Conservation (phyloP, 208 protist genomes). For the Leishmania gerbilli region DNA sequence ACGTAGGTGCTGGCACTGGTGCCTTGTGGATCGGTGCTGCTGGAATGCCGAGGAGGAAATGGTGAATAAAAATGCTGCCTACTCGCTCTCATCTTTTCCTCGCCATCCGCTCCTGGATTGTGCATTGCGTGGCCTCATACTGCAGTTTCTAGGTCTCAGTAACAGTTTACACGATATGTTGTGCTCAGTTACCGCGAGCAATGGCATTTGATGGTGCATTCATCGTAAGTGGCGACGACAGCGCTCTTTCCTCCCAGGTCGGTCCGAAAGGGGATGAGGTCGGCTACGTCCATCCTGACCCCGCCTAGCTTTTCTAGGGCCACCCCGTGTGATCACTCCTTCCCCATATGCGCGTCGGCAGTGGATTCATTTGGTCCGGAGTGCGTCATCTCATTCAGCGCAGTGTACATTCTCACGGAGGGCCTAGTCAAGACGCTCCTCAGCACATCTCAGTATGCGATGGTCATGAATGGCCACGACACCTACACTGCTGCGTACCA, state of each 20-base stretch:
- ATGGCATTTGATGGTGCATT: not conserved
- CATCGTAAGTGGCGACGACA: not conserved
- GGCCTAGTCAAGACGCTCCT: conserved; percentile 32
- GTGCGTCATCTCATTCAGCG: conserved; percentile 26
- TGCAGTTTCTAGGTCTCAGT: not conserved
- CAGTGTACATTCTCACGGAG: conserved; percentile 43
- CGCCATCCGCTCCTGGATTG: not conserved
- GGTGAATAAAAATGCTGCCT: not conserved
- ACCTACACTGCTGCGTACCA: conserved; percentile 26
- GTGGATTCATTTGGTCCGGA: conserved; percentile 35
- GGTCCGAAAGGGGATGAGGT: not conserved
- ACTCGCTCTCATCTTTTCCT: not conserved
- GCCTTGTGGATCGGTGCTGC: too few species aligned
- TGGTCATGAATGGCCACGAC: conserved; percentile 42
- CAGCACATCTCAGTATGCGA: conserved; percentile 30
- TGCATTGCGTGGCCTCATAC: not conserved
- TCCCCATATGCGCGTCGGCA: conserved; percentile 33
- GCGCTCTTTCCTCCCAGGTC: not conserved
- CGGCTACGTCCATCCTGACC: conserved; percentile 33
- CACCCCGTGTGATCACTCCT: conserved; percentile 12
- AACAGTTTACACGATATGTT: not conserved
- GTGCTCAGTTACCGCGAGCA: not conserved
- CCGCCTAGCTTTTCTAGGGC: conserved; percentile 20
- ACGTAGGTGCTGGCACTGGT: not conserved
- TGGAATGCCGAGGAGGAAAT: not conserved